These are phyloP conservation scores for Daldinia loculata DNA, from an alignment of 495 filamentous ascomycete species.

Conservation along the genomic window DNA sequence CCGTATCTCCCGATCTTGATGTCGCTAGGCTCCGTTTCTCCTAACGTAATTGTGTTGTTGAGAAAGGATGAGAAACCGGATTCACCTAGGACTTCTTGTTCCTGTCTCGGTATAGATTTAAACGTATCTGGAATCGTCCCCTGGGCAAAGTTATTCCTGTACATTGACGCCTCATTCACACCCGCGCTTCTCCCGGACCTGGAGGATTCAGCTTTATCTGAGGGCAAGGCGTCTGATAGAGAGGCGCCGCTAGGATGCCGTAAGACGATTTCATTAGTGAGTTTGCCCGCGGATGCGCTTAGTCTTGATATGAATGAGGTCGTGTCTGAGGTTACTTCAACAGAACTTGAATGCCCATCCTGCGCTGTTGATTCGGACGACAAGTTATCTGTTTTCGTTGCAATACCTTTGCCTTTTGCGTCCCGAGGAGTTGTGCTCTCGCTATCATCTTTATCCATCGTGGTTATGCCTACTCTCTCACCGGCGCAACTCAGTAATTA, in stretches of 20 bases:
- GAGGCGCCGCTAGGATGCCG: neutral
- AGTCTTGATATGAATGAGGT: constrained; percentile 32
- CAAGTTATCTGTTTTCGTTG: constrained; percentile 1
- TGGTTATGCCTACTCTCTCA: constrained; percentile 2
- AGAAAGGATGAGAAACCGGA: constrained; percentile 57
- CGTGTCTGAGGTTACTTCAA: neutral
- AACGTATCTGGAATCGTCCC: constrained; percentile 22
- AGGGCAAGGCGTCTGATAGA: constrained; percentile 12
- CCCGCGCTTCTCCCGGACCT: neutral
- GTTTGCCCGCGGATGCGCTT: constrained; percentile 30
- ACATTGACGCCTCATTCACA: constrained; percentile 11
- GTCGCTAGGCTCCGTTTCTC: constrained; percentile 36
- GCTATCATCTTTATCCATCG: constrained; percentile 17
- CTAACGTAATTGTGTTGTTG: constrained; percentile 45
- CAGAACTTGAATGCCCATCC: neutral
- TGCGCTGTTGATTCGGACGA: constrained; percentile 4
- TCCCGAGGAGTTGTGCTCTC: constrained; percentile 5
- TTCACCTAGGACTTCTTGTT: constrained; percentile 51
- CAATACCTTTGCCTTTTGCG: constrained; percentile 31
- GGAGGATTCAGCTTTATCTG: constrained; percentile 40
- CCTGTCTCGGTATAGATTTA: constrained; percentile 34
- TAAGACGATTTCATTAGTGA: constrained; percentile 24
- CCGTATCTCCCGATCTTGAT: constrained; percentile 17
- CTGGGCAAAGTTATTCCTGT: constrained; percentile 6
- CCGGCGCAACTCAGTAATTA: neutral